A percentile compares a stretch with the other conserved stretches of the same genome.
Evolutionary conservation across 495 filamentous ascomycete genomes (phyloP).

Genomic region (Tuber aestivum): DNA sequence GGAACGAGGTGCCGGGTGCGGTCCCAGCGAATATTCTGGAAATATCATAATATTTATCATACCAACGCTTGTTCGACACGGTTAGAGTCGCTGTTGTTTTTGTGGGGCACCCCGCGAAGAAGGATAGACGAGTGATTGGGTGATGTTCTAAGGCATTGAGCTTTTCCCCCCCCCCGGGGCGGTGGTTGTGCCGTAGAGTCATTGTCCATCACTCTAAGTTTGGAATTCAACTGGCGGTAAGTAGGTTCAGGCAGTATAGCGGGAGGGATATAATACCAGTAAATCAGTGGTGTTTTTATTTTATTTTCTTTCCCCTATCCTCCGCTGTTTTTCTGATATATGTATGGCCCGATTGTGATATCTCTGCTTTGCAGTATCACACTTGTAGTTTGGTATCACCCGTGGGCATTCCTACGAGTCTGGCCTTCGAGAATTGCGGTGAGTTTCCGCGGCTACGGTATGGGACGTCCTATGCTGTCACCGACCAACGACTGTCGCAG

Average conservation of each 20-base stretch:
- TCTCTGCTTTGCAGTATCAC: not conserved
- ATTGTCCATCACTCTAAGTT: not conserved
- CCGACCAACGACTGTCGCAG: too few species aligned
- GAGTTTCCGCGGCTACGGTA: not conserved
- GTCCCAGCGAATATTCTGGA: not conserved
- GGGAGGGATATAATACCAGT: not conserved
- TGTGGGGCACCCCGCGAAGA: not conserved
- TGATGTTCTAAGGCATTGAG: not conserved
- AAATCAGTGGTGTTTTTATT: not conserved
- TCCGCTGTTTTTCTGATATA: not conserved
- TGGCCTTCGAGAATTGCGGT: not conserved
- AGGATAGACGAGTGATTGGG: not conserved
- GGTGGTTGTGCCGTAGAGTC: not conserved
- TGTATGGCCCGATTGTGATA: not conserved
- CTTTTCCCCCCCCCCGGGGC: not conserved
- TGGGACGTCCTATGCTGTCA: too few species aligned
- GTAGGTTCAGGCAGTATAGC: not conserved
- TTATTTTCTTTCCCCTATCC: not conserved
- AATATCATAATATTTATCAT: too few species aligned
- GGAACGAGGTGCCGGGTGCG: not conserved
- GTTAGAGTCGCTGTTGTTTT: not conserved
- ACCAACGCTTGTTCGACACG: not conserved
- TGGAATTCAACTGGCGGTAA: not conserved
- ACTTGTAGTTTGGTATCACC: not conserved
- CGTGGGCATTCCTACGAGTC: not conserved